A percentile compares a stretch with the other conserved stretches of the same genome.
These are phyloP conservation scores for Leccinellum rugosiceps DNA, from an alignment of 768 basidiomycete genomes.

Conservation along the genomic window DNA sequence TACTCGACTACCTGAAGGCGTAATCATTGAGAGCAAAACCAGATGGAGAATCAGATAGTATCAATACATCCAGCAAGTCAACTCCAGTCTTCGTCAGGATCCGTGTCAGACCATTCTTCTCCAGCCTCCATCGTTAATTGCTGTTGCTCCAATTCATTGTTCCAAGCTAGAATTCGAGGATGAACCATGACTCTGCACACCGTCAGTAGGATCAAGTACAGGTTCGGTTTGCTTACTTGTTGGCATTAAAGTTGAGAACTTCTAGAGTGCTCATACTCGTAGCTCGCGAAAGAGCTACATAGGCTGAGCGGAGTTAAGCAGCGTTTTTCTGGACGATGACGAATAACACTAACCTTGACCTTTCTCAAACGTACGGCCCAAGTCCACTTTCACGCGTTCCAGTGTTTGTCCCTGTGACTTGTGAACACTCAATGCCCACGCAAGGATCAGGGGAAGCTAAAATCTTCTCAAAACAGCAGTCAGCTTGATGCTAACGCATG, in stretches of 20 bases:
- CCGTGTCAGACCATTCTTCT: slow-evolving; percentile 29
- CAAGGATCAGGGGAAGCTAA: slow-evolving; percentile 61
- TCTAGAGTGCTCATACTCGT: slow-evolving; percentile 63
- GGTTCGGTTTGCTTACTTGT: slow-evolving; percentile 42
- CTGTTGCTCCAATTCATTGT: slow-evolving; percentile 32
- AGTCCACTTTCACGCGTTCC: slow-evolving; percentile 77
- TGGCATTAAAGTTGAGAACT: slow-evolving; percentile 58
- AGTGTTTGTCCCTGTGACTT: slow-evolving; percentile 91
- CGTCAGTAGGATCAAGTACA: not conserved
- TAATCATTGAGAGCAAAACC: not conserved
- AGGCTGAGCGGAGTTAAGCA: slow-evolving; percentile 39
- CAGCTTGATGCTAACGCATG: not conserved
- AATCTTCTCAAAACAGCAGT: slow-evolving; percentile 18
- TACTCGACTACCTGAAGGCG: not conserved
- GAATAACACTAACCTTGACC: slow-evolving; percentile 55
- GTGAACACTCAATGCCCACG: slow-evolving; percentile 87
- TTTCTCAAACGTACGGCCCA: slow-evolving; percentile 73
- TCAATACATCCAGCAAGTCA: not conserved
- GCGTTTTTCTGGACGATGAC: not conserved
- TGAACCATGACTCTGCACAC: slow-evolving; percentile 57
- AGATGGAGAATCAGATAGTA: not conserved
- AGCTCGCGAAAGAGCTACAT: slow-evolving; percentile 72
- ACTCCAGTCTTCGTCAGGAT: slow-evolving; percentile 34
- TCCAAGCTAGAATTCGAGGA: slow-evolving; percentile 60
- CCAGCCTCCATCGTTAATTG: slow-evolving; percentile 9